Conservation (phyloP, 2,329 filamentous ascomycete genomes). For the Xylariaceae sp. region DNA sequence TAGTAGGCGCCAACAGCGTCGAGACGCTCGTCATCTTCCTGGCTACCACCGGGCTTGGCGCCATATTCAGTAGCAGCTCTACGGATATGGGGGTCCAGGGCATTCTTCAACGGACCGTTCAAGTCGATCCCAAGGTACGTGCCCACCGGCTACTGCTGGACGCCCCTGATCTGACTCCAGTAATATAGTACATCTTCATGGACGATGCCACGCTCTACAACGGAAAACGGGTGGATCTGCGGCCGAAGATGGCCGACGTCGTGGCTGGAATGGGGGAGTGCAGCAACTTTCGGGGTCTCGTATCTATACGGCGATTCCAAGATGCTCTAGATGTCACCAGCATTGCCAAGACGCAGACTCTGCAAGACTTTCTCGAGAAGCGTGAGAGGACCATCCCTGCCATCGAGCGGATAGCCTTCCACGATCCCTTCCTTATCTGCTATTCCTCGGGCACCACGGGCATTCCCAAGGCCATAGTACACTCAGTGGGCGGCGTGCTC, state of each 20-base stretch:
- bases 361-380: slow-evolving; percentile 40
- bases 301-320: slow-evolving; percentile 63
- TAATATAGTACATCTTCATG: slow-evolving; percentile 63
- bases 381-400: slow-evolving; percentile 33
- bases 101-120: slow-evolving; percentile 66
- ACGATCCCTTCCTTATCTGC: slow-evolving; percentile 71
- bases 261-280: slow-evolving; percentile 57
- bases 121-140: slow-evolving; percentile 64
- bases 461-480: slow-evolving; percentile 79
- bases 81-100: slow-evolving; percentile 82
- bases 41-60: slow-evolving; percentile 65
- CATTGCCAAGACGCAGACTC: slow-evolving; percentile 44
- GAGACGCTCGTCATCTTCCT: slow-evolving; percentile 69
- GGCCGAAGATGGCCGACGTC: slow-evolving; percentile 65
- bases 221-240: slow-evolving; percentile 66
- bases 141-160: background rate
- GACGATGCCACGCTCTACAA: slow-evolving; percentile 79
- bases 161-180: background rate
- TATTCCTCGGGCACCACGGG: slow-evolving; percentile 81
- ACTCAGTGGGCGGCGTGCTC: slow-evolving; percentile 62
- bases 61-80: slow-evolving; percentile 67
- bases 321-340: slow-evolving; percentile 52
- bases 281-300: slow-evolving; percentile 54
- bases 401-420: slow-evolving; percentile 60
- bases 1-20: slow-evolving; percentile 69